Evolutionary conservation across 1,284 basidiomycete genomes (phyloP), one percentile per base, ranked within the genome.

Genomic region (Kalmanozyma brasiliensis): DNA sequence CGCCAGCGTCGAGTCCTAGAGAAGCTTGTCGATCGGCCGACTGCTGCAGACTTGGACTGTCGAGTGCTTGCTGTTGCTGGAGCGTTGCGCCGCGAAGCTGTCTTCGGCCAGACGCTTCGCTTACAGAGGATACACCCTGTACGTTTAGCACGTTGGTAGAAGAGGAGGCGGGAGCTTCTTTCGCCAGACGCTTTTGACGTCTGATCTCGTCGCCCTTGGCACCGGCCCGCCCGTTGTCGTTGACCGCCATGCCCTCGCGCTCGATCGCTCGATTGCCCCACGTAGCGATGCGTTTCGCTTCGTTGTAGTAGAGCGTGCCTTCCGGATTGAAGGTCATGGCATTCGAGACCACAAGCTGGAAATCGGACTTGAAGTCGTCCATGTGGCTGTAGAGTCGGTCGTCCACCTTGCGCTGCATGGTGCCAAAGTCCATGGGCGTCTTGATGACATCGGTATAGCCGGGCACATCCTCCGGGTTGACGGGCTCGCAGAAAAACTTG

Each of bases 341-440:
- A 29, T 82, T 82, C 13, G 49, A 45, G 20, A 75, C 62, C 17
- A 82, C 73, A 10, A 81, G 78, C 45, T 67, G 52, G 29, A 82
- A 74, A 41, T 82, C 79, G 26, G 52, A 46, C 48, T 64, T 64
- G 53, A 78, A 79, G 38, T 63, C 43, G 19, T 66, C 68, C 63
- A 79, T 73, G 38, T 63, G 61, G 22, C 51, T 64, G 61, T 77
- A 77, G 2, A 61, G 44, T 4, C 62, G 38, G 14, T 55, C 53
- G 14, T 72, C 47, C 8, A 79, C 46, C 29, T 67, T 71, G 53
- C 58, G 83, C 7, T 87, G 83, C 87, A 93, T 91, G 0, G 90
- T 92, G 0, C 90, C 90, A 60, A 93, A 85, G 73, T 92, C 91
- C 91, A 93, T 93, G 7, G 91, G 91, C 29, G 84, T 84, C 74